Evolutionary conservation across 2,329 filamentous ascomycete species (phyloP).

Genomic region (Aspergillus bombycis): DNA sequence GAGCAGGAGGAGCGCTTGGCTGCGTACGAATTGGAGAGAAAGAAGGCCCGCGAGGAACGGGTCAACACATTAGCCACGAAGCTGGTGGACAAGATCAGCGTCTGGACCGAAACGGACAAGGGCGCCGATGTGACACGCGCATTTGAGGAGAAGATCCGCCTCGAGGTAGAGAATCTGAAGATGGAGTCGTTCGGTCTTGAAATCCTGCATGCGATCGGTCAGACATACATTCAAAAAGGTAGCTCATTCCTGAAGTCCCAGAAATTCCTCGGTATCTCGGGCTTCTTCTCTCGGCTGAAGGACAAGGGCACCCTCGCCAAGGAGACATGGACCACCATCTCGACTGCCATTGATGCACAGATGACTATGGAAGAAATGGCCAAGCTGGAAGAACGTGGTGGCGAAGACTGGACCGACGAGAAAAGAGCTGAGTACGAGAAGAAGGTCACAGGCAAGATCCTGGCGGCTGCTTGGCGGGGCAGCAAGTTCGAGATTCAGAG

Average conservation of each 20-base stretch:
- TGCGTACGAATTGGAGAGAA: constrained; percentile 84
- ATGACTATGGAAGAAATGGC: constrained; percentile 99
- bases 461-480: constrained; percentile 93
- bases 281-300: constrained; percentile 91
- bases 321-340: constrained; percentile 98
- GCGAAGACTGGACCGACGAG: constrained; percentile 98
- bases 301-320: constrained; percentile 97
- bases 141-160: constrained; percentile 90
- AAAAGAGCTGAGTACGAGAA: constrained; percentile 94
- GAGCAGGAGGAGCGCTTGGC: constrained; percentile 92
- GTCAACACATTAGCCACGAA: constrained; percentile 83
- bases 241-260: constrained; percentile 89
- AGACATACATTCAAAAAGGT: constrained; percentile 86
- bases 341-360: constrained; percentile 93
- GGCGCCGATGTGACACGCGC: constrained; percentile 78
- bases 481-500: constrained; percentile 98
- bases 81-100: constrained; percentile 82
- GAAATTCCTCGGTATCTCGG: constrained; percentile 93
- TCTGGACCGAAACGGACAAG: constrained; percentile 98
- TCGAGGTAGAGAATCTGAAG: constrained; percentile 97
- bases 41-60: constrained; percentile 82
- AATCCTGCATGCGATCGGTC: constrained; percentile 91
- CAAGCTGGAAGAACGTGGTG: constrained; percentile 88
- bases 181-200: constrained; percentile 99
- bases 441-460: constrained; percentile 94